Evolutionary conservation across 805 yeast genomes (phyloP).

Genomic region (Suhomyces sp.): DNA sequence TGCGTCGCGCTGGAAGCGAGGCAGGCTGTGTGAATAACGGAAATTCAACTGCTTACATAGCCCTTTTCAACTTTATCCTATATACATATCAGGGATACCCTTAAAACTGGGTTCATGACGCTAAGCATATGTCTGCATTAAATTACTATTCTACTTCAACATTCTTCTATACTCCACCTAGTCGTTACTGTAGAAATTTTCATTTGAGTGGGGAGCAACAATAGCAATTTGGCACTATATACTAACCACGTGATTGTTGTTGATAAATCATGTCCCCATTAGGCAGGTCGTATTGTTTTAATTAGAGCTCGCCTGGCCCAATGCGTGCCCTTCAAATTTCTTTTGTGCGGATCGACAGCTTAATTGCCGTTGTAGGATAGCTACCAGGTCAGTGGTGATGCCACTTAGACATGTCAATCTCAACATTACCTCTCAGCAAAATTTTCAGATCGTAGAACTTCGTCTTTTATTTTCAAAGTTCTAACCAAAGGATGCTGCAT

Average conservation of each 20-base stretch:
- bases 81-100: not conserved
- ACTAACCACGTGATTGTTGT: not conserved
- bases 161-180: not conserved
- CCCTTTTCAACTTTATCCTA: not conserved
- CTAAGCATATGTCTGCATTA: not conserved
- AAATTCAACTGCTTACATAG: not conserved
- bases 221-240: not conserved
- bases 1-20: not conserved
- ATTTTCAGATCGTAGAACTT: not conserved
- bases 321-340: not conserved
- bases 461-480: not conserved
- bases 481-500: not conserved
- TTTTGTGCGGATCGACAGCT: not conserved
- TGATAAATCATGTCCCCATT: not conserved
- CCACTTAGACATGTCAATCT: not conserved
- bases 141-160: not conserved
- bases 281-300: not conserved
- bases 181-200: not conserved
- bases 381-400: not conserved
- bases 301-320: not conserved
- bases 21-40: not conserved
- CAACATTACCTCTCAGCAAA: not conserved
- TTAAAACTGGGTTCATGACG: not conserved
- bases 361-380: not conserved
- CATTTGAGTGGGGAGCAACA: not conserved